Evolutionary conservation across 208 protist genomes (phyloP).

Genomic region (Leishmania tarentolae): DNA sequence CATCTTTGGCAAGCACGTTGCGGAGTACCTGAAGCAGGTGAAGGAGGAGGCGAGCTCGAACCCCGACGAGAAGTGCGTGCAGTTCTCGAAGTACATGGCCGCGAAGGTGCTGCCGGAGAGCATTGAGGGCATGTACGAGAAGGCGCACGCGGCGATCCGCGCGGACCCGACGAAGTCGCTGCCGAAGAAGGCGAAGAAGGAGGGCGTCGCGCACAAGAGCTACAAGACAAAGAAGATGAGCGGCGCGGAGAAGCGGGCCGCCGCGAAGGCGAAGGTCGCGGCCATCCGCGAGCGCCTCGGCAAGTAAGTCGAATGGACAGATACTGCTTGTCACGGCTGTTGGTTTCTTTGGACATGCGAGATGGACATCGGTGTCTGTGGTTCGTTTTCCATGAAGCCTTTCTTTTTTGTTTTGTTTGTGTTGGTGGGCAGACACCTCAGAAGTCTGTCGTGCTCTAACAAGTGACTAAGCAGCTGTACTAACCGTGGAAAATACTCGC

Average conservation of each 20-base stretch:
- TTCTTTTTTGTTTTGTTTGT: too few relatives aligned
- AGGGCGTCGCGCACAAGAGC: conserved; percentile 38
- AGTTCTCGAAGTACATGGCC: conserved; percentile 96
- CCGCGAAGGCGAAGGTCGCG: conserved; percentile 47
- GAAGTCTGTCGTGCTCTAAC: too few relatives aligned
- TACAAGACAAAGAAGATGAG: conserved; percentile 59
- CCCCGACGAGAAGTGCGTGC: conserved; percentile 92
- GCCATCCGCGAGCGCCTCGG: conserved; percentile 59
- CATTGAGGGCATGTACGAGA: conserved; percentile 96
- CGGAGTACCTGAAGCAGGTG: conserved; percentile 98
- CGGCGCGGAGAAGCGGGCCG: conserved; percentile 50
- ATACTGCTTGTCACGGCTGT: background rate
- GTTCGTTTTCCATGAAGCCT: too few relatives aligned
- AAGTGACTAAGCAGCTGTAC: too few relatives aligned
- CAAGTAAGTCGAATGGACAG: conserved; percentile 23
- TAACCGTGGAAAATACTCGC: too few relatives aligned
- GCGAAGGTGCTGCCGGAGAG: conserved; percentile 89
- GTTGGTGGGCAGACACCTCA: too few relatives aligned
- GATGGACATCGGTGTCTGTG: too few relatives aligned
- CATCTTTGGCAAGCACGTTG: conserved; percentile 98
- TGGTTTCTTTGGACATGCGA: too few relatives aligned
- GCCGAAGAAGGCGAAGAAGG: conserved; percentile 68
- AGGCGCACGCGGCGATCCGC: conserved; percentile 94
- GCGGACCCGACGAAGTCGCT: conserved; percentile 86
- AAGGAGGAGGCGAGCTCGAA: conserved; percentile 92